Evolutionary conservation across 345 rosid genomes (phyloP), one percentile per base, ranked within the genome.

Genomic region (Gossypium herbaceum): DNA sequence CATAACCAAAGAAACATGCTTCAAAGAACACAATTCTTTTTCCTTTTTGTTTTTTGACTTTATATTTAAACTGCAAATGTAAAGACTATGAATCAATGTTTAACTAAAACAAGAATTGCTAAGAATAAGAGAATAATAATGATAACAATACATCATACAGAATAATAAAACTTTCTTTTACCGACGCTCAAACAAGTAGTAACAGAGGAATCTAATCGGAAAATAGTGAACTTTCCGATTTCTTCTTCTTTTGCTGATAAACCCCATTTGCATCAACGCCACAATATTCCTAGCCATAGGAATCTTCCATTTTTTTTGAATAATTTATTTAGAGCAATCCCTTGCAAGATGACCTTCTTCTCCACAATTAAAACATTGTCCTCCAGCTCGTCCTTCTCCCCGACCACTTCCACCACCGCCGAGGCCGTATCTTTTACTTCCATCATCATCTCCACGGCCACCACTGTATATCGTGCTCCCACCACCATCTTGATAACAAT

Each of bases 291-390:
- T 41, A 55, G 39, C 45, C 0, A 34, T 2, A 15, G 47, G 57
- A 8, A n/a, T 54, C 54, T 55, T 15, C 45, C 55, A 55, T 58
- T 71, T 73, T 51, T 79, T 80, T 24, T 52, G 4, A 74, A 25
- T 83, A 81, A 29, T 22, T 75, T 50, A n/a, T 67, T 34, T 68
- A 34, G 78, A 71, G 71, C 94, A 90, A 50, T 90, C 90, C 78
- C 90, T 78, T 7, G 90, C 90, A 78, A 87, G 82, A 83, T 89
- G 91, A 63, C 93, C 91, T 77, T 83, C 91, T 68, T 83, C 86
- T 9, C 91, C 91, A 62, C 93, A 87, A 68, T 50, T 83, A 54
- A 82, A 90, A 75, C 94, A 88, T 17, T 34, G 8, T 15, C 58
- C 72, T 12, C 43, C 45, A 0, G n/a, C n/a, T 60, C 41, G 34